Conservation (phyloP, 2,329 filamentous ascomycete species). For the Biscogniauxia sp. region DNA sequence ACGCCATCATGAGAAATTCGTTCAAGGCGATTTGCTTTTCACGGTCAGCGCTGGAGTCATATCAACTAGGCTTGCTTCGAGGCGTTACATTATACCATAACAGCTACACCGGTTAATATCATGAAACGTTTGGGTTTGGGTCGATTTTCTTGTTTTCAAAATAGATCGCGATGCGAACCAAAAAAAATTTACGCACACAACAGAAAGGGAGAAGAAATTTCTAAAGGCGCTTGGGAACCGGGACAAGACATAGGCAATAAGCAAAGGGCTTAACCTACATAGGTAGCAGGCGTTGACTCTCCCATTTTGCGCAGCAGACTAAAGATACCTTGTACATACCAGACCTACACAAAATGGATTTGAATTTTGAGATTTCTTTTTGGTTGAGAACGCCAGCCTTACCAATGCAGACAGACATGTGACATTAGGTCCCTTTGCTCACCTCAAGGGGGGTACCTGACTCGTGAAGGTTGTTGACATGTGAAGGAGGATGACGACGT, state of each 20-base stretch:
- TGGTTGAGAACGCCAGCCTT: no score
- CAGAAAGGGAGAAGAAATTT: background rate
- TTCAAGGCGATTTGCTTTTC: slow-evolving; percentile 3
- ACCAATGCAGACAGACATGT: no score
- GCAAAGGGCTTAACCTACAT: no score
- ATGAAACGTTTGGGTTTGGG: background rate
- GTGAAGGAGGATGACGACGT: background rate
- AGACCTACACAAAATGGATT: no score
- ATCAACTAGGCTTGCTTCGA: background rate
- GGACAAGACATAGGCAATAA: no score
- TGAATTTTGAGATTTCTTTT: no score
- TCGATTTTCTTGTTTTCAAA: background rate
- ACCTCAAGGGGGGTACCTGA: background rate
- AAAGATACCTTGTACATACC: no score
- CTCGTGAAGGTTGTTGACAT: background rate
- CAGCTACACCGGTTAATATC: slow-evolving; percentile 6
- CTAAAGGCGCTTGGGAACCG: no score
- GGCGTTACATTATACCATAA: slow-evolving; percentile 20
- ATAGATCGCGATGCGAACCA: background rate
- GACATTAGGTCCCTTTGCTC: no score
- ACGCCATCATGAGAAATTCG: slow-evolving; percentile 43
- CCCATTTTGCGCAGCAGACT: no score
- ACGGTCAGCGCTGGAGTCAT: background rate
- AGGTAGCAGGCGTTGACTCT: no score
- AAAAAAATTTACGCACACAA: background rate